Conservation (phyloP, 108 stramenopile species). For the Fistulifera solaris region DNA sequence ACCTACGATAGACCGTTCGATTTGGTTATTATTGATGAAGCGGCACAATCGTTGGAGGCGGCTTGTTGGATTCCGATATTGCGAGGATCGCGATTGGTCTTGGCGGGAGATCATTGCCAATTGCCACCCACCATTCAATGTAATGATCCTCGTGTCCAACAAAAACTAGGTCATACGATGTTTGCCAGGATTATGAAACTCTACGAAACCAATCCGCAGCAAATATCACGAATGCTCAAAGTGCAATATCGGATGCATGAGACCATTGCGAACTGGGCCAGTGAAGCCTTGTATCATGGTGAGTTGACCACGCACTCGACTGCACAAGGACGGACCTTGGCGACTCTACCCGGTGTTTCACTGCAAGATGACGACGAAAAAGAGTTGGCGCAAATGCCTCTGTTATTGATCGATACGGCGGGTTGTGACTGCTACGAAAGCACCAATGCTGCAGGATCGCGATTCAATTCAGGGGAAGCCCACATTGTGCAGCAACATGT, state of each 20-base stretch:
- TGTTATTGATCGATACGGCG: conserved; percentile 89
- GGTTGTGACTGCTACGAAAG: conserved; percentile 88
- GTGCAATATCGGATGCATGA: conserved; percentile 97
- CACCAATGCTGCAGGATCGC: conserved; percentile 57
- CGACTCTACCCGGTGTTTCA: conserved; percentile 21
- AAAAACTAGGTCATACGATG: conserved; percentile 78
- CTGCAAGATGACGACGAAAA: conserved; percentile 5
- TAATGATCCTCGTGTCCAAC: conserved; percentile 31
- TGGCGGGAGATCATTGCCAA: conserved; percentile 97
- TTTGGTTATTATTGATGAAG: conserved; percentile 98
- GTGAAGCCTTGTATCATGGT: conserved; percentile 79
- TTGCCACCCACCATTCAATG: conserved; percentile 91
- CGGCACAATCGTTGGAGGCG: conserved; percentile 94
- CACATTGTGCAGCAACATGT: conserved; percentile 68
- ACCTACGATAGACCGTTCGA: conserved; percentile 68
- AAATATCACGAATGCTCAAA: conserved; percentile 75
- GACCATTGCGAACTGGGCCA: conserved; percentile 90
- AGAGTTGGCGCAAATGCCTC: conserved; percentile 18
- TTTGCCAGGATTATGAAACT: conserved; percentile 88
- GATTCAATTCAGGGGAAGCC: conserved; percentile 81
- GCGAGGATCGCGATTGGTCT: conserved; percentile 67
- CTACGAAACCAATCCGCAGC: conserved; percentile 13
- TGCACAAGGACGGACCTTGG: conserved; percentile 39
- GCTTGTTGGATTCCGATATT: conserved; percentile 92
- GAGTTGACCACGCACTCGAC: conserved; percentile 51